Percentiles rank a stretch among this genome's conserved stretches.
Evolutionary conservation across 768 basidiomycete species (phyloP).

Genomic region (Floccularia luteovirens): DNA sequence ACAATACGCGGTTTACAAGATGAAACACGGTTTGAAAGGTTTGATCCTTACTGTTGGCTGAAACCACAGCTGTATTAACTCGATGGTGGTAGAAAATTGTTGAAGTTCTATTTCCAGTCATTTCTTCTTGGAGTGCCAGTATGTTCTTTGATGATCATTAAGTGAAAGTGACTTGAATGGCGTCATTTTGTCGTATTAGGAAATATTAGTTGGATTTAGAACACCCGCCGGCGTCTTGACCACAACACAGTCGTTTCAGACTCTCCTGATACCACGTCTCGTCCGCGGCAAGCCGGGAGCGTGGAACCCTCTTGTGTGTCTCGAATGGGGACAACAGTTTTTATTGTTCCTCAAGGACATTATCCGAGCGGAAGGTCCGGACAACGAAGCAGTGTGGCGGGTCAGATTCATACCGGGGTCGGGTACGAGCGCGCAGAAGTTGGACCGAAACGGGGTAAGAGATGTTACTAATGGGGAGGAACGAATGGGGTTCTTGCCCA

Average conservation of each 20-base stretch:
- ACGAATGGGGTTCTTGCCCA: conserved; percentile 72
- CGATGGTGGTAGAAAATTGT: conserved; percentile 58
- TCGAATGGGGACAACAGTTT: conserved; percentile 67
- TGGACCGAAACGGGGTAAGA: conserved; percentile 40
- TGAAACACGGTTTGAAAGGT: conserved; percentile 77
- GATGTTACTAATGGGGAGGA: conserved; percentile 66
- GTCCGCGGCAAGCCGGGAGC: conserved; percentile 66
- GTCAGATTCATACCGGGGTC: conserved; percentile 51
- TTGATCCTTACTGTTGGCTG: conserved; percentile 10
- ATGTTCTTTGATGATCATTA: conserved; percentile 14
- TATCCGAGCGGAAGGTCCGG: conserved; percentile 9
- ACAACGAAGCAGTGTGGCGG: conserved; percentile 51
- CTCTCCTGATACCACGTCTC: conserved; percentile 69
- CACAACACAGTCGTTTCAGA: conserved; percentile 67
- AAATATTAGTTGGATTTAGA: conserved; percentile 84
- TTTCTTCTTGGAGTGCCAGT: conserved; percentile 90
- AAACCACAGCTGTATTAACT: not conserved
- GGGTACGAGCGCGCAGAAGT: conserved; percentile 42
- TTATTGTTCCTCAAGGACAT: conserved; percentile 43
- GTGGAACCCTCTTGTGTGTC: conserved; percentile 73
- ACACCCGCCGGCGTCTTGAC: conserved; percentile 65
- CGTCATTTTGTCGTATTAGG: conserved; percentile 28
- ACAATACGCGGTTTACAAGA: conserved; percentile 58
- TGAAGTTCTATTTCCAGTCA: conserved; percentile 90
- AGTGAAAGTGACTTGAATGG: conserved; percentile 5